phyloP scores from a whole-genome alignment of 2,329 filamentous ascomycete species.

The Didymella lethalis region DNA sequence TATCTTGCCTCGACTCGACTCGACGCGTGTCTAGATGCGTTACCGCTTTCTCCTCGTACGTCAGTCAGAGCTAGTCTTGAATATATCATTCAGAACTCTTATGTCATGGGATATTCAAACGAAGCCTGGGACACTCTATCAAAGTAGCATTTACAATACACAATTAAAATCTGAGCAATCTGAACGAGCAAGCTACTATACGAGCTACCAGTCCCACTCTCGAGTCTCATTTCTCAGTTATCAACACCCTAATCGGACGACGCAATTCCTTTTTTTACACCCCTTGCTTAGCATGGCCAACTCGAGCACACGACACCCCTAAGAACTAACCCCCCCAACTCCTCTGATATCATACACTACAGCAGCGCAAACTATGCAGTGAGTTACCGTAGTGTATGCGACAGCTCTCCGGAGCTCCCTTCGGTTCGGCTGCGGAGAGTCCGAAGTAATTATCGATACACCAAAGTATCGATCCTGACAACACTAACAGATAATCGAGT shows the following conservation, averaged over 20 bases:
- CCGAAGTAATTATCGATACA: slow-evolving; percentile 2
- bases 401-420: not conserved
- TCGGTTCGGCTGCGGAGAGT: slow-evolving; percentile 17
- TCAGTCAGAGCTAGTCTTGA: not conserved
- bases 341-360: not conserved
- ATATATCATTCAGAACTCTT: too few species aligned
- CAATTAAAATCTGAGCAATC: not conserved
- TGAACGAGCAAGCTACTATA: too few species aligned
- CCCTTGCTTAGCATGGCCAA: not conserved
- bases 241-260: not conserved
- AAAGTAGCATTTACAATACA: not conserved
- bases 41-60: not conserved
- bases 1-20: not conserved
- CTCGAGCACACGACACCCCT: not conserved
- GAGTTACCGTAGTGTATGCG: not conserved
- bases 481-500: too few species aligned
- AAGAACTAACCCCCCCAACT: not conserved
- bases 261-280: not conserved
- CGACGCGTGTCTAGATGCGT: not conserved
- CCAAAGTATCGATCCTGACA: too few species aligned
- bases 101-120: not conserved
- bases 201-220: too few species aligned
- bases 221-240: too few species aligned
- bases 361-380: not conserved
- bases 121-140: not conserved